A percentile compares a stretch with the other conserved stretches of the same genome.
phyloP scores from a whole-genome alignment of 176 grass and related monocot genomes.

The Juncus effusus region DNA sequence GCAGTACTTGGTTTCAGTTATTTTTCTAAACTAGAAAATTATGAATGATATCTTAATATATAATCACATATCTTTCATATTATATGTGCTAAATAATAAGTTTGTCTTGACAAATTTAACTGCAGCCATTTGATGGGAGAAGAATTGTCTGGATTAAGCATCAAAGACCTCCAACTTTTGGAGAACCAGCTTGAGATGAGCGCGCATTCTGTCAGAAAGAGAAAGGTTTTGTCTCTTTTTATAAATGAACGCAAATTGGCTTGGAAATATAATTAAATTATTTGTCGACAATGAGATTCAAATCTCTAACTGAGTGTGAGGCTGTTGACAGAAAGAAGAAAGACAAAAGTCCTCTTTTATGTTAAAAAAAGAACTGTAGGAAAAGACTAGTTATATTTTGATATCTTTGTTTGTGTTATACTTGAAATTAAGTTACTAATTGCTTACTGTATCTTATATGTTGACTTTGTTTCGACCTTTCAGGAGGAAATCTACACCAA shows the following conservation, averaged over 20 bases:
- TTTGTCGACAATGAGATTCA: too few species aligned
- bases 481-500: slow-evolving; percentile 10
- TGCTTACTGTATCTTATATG: not conserved
- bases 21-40: too few species aligned
- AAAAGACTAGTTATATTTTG: not conserved
- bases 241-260: too few species aligned
- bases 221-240: slow-evolving; percentile 40
- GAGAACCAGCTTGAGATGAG: slow-evolving; percentile 60
- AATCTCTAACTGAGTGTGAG: too few species aligned
- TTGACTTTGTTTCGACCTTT: not conserved
- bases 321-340: too few species aligned
- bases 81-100: not conserved
- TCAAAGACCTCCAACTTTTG: slow-evolving; percentile 47
- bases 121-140: slow-evolving; percentile 73
- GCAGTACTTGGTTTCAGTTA: too few species aligned
- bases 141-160: slow-evolving; percentile 56
- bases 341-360: too few species aligned
- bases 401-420: not conserved
- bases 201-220: slow-evolving; percentile 41
- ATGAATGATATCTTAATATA: too few species aligned
- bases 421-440: not conserved
- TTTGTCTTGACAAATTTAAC: not conserved
- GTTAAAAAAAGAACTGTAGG: not conserved
- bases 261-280: too few species aligned
- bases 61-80: not conserved